These are phyloP conservation scores for Elongisporangium undulatum DNA, from an alignment of 352 stramenopile species.

Conservation along the genomic window DNA sequence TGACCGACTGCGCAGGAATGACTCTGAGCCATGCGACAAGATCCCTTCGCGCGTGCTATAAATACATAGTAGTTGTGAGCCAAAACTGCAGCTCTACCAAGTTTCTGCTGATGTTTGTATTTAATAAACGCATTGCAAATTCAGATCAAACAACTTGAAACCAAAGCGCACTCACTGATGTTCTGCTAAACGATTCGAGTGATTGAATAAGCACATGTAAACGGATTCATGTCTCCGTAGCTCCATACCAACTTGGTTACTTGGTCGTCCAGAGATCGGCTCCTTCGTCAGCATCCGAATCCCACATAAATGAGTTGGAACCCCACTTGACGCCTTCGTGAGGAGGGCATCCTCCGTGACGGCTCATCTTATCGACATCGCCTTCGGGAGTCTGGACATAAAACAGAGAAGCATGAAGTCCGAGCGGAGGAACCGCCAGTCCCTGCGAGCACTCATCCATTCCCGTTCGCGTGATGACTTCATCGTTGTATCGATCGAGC, in stretches of 20 bases:
- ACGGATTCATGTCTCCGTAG: not conserved
- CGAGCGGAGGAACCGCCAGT: slow-evolving; percentile 62
- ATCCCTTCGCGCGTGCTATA: not conserved
- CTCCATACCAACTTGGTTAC: slow-evolving; percentile 20
- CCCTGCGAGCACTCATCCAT: slow-evolving; percentile 82
- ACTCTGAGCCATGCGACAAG: not conserved
- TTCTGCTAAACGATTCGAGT: no score
- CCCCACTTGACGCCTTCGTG: slow-evolving; percentile 85
- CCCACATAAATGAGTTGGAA: slow-evolving; percentile 87
- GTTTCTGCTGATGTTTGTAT: not conserved
- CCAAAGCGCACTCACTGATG: not conserved
- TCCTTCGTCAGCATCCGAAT: slow-evolving; percentile 78
- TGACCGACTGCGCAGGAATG: not conserved
- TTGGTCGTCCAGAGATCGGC: slow-evolving; percentile 77
- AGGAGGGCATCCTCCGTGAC: slow-evolving; percentile 79
- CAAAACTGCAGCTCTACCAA: not conserved
- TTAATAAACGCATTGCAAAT: not conserved
- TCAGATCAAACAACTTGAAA: not conserved
- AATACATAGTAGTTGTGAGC: not conserved
- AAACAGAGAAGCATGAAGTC: slow-evolving; percentile 77
- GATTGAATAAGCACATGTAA: not conserved
- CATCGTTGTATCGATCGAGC: slow-evolving; percentile 62
- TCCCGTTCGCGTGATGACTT: slow-evolving; percentile 61
- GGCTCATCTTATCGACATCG: slow-evolving; percentile 70
- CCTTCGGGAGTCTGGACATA: slow-evolving; percentile 81